Percentiles rank a stretch among this genome's conserved stretches.
Evolutionary conservation across 2,329 filamentous ascomycete genomes (phyloP).

Genomic region (Fusarium ramigenum): DNA sequence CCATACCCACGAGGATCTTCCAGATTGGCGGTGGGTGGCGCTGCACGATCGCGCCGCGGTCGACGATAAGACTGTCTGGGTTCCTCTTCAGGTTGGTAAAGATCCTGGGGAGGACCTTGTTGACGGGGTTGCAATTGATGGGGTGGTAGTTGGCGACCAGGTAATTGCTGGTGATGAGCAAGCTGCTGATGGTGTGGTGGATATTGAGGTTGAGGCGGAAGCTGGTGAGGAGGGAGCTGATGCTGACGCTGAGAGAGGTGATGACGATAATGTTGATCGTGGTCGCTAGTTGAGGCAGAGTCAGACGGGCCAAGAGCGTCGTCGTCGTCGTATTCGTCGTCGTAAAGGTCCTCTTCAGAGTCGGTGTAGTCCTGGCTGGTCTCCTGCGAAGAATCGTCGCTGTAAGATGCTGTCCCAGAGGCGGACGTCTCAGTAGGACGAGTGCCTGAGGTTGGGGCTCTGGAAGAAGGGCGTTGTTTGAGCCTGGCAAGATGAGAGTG

Average conservation of each 20-base stretch:
- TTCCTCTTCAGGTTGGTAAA: conserved; percentile 39
- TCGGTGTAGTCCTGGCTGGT: conserved; percentile 43
- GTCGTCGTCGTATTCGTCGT: conserved; percentile 51
- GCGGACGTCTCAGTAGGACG: conserved; percentile 43
- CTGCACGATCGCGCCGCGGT: conserved; percentile 35
- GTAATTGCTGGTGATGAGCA: conserved; percentile 42
- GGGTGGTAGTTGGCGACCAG: conserved; percentile 47
- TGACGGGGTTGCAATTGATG: conserved; percentile 51
- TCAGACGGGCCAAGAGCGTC: conserved; percentile 67
- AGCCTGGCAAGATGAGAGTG: conserved; percentile 37
- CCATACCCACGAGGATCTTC: conserved; percentile 72
- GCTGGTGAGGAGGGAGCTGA: conserved; percentile 46
- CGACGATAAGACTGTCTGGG: conserved; percentile 31
- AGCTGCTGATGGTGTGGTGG: conserved; percentile 48
- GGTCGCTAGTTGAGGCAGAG: conserved; percentile 59
- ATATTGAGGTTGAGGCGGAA: conserved; percentile 47
- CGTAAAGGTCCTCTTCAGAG: conserved; percentile 49
- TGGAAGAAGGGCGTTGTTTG: conserved; percentile 41
- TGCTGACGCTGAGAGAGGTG: conserved; percentile 46
- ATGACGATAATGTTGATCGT: conserved; percentile 41
- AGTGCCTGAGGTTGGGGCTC: conserved; percentile 36
- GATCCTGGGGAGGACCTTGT: conserved; percentile 47
- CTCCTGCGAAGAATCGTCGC: conserved; percentile 51
- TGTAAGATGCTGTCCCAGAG: conserved; percentile 48
- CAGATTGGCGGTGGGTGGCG: conserved; percentile 64